Evolutionary conservation across 208 protist species (phyloP).

Genomic region (Leishmania aethiopica): DNA sequence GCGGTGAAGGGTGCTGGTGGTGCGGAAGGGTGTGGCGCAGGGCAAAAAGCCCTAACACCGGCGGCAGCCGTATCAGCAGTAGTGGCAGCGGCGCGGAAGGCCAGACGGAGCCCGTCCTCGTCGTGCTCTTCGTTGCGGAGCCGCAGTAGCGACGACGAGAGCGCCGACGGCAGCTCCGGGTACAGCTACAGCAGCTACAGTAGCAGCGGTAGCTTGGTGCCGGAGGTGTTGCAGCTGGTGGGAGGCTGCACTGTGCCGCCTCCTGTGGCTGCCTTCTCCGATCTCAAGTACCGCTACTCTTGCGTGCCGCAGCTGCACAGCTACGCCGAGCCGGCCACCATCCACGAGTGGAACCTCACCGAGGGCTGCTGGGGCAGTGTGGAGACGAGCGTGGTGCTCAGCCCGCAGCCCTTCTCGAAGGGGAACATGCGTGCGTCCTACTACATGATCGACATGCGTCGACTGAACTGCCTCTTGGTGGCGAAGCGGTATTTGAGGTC

Average conservation of each 20-base stretch:
- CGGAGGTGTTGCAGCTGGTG: conserved; percentile 48
- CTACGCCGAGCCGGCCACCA: conserved; percentile 60
- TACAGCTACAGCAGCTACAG: conserved; percentile 33
- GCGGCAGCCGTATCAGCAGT: not conserved
- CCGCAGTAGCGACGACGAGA: conserved; percentile 28
- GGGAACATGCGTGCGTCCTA: conserved; percentile 89
- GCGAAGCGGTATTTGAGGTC: conserved; percentile 78
- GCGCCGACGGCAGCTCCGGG: conserved; percentile 28
- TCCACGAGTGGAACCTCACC: conserved; percentile 75
- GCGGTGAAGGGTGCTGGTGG: not conserved
- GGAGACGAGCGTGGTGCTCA: conserved; percentile 68
- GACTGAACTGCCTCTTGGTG: conserved; percentile 69
- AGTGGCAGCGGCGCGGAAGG: not conserved
- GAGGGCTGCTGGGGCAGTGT: conserved; percentile 64
- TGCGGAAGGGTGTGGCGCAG: not conserved
- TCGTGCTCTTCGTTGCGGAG: conserved; percentile 36
- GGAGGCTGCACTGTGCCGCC: conserved; percentile 49
- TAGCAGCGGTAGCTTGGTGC: conserved; percentile 27
- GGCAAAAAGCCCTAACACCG: not conserved
- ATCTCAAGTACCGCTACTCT: conserved; percentile 53
- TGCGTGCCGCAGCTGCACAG: conserved; percentile 36
- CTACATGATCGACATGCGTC: conserved; percentile 74
- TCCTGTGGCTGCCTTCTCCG: conserved; percentile 47
- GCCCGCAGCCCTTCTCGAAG: conserved; percentile 63
- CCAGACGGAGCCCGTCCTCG: conserved; percentile 8